Conservation (phyloP, 2,329 filamentous ascomycete genomes). For the Lasiodiplodia hormozganensis region DNA sequence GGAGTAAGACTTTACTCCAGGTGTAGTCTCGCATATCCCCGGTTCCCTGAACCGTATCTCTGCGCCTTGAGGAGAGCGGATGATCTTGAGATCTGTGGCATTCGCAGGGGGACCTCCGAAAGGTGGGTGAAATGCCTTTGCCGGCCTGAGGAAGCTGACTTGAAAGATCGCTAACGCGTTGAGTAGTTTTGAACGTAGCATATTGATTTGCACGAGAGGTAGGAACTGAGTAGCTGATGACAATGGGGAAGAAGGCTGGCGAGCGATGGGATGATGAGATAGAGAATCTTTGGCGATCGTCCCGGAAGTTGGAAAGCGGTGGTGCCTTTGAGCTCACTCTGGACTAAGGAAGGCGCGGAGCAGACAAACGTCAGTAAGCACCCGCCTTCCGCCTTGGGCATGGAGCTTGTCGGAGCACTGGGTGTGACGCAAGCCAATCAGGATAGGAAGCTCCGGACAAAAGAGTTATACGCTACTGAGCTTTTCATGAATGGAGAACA, state of each 20-base stretch:
- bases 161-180: not conserved
- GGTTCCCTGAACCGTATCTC: conserved; percentile 27
- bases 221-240: no score
- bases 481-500: no score
- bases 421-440: not conserved
- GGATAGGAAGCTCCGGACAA: not conserved
- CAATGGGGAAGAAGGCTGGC: no score
- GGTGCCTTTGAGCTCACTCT: conserved; percentile 1
- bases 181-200: not conserved
- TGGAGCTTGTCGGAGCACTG: not conserved
- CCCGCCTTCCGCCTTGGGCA: conserved; percentile 6
- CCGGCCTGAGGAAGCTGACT: not conserved
- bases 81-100: conserved; percentile 35
- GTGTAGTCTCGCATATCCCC: conserved; percentile 47
- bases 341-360: not conserved
- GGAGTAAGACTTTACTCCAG: conserved; percentile 47
- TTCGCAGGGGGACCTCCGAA: conserved; percentile 7
- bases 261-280: not conserved
- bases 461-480: no score
- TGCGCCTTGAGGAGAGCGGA: conserved; percentile 43
- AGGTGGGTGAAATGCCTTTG: not conserved
- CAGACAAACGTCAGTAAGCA: conserved; percentile 1
- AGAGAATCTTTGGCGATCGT: no score
- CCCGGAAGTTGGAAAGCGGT: not conserved
- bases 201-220: not conserved